Base-by-base conservation (phyloP, 75 land plant species). In the Larix kaempferi region DNA sequence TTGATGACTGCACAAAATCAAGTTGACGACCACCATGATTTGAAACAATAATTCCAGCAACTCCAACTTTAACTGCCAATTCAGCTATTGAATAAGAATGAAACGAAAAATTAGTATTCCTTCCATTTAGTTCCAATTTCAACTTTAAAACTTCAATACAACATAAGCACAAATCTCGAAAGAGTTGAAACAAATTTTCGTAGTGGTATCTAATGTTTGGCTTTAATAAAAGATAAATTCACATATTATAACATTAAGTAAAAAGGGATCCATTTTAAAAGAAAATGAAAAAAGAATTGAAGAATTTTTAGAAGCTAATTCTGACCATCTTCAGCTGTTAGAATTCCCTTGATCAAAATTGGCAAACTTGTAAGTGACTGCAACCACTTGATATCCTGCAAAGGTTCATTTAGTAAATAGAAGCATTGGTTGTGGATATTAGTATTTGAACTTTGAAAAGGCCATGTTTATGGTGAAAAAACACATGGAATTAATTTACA, bases 281-380 rank as follows among this genome's bases (percentile, higher is more conserved):
- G 4, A 61, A 61, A 17, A 35, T n/a, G 35, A 57, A 21, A 76
- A 66, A 35, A 57, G 21, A 78, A 35, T 14, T 5, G 54, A 54
- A 29, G n/a, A n/a, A n/a, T n/a, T 0, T 62, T 63, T 17, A 57
- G 26, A 78, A 10, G 41, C 25, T 35, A 37, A 35, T 44, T 22
- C 74, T 83, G 77, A 93, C 98, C 96, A 86, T 96, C 99, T 89
- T 96, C 99, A 73, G 76, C 83, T 37, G 99, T 91, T 56, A 96
- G 81, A 19, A 96, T 66, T 44, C 99, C 99, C 80, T 96, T 96
- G 64, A 96, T 29, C 26, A 96, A 58, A 75, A 96, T 84, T 56
- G 99, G 99, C 74, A 96, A 88, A 12, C 79, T 88, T 69, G 94
- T 96, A 29, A 93, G 82, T 33, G 91, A 89, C 82, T 80, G 89